phyloP scores from a whole-genome alignment of 352 stramenopile species.

The Phytophthora multivora region DNA sequence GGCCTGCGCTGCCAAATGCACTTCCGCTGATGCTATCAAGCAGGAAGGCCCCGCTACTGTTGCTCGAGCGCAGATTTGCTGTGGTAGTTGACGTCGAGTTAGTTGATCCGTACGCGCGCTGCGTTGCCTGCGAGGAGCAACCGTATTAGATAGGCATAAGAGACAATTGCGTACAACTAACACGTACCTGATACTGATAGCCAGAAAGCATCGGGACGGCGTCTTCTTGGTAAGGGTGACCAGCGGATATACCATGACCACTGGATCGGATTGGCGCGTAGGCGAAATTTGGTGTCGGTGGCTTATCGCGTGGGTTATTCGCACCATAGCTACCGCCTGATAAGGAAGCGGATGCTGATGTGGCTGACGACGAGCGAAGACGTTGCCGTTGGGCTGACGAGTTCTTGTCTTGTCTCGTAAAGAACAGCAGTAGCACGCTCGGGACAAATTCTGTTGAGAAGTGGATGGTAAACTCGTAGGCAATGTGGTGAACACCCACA shows the following conservation, averaged over 20 bases:
- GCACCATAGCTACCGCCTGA: conserved; percentile 37
- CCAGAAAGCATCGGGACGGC: conserved; percentile 57
- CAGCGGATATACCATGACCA: conserved; percentile 31
- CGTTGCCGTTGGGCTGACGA: conserved; percentile 26
- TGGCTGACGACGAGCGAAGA: conserved; percentile 31
- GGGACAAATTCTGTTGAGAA: conserved; percentile 79
- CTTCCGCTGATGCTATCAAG: conserved; percentile 49
- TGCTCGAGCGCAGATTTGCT: conserved; percentile 48
- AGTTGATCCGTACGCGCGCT: conserved; percentile 45
- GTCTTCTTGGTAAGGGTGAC: conserved; percentile 54
- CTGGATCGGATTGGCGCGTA: conserved; percentile 42
- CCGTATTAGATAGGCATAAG: too few species aligned
- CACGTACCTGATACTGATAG: conserved; percentile 67
- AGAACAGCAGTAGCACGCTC: conserved; percentile 64
- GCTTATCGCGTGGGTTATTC: conserved; percentile 41
- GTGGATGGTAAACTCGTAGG: conserved; percentile 75
- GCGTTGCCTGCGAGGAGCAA: conserved; percentile 29
- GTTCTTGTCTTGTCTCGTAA: conserved; percentile 58
- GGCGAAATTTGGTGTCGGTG: conserved; percentile 43
- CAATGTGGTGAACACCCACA: conserved; percentile 69
- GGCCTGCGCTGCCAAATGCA: conserved; percentile 39
- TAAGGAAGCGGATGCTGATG: conserved; percentile 35
- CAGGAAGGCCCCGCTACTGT: conserved; percentile 50
- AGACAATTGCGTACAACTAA: too few species aligned
- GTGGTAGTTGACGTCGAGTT: conserved; percentile 29